phyloP scores from a whole-genome alignment of 441 rosid species.

The Croton setiger region DNA sequence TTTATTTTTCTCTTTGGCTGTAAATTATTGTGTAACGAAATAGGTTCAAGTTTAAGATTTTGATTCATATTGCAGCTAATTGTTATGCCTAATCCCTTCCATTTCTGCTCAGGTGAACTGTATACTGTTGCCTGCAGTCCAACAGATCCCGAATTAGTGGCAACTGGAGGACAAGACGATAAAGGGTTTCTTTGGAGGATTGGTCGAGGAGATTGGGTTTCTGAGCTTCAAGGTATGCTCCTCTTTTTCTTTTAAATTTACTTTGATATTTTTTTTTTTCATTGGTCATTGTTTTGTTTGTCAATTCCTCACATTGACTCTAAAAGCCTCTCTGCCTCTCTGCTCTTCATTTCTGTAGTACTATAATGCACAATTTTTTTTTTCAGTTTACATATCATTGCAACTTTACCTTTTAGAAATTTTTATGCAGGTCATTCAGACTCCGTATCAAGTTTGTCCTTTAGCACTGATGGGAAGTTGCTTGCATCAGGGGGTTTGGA shows the following conservation, averaged over 20 bases:
- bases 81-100: background rate
- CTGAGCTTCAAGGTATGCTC: constrained; percentile 57
- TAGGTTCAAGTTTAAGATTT: background rate
- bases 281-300: background rate
- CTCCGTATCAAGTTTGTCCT: constrained; percentile 70
- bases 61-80: background rate
- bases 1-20: background rate
- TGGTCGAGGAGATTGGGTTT: constrained; percentile 83
- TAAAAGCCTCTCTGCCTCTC: constrained; percentile 8
- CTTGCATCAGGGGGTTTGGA: constrained; percentile 81
- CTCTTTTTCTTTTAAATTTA: background rate
- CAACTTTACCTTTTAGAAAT: constrained; percentile 7
- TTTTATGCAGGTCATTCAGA: constrained; percentile 65
- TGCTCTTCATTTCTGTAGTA: background rate
- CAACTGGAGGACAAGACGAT: constrained; percentile 93
- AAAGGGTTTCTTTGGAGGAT: constrained; percentile 81
- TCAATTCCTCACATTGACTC: background rate
- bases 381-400: background rate
- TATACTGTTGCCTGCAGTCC: constrained; percentile 78
- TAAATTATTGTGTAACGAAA: background rate
- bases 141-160: constrained; percentile 69
- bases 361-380: background rate
- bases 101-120: constrained; percentile 52
- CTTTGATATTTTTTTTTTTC: too few relatives aligned
- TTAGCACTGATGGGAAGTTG: constrained; percentile 66